Evolutionary conservation across 345 rosid species (phyloP).

Genomic region (Excoecaria cochinchinensis): DNA sequence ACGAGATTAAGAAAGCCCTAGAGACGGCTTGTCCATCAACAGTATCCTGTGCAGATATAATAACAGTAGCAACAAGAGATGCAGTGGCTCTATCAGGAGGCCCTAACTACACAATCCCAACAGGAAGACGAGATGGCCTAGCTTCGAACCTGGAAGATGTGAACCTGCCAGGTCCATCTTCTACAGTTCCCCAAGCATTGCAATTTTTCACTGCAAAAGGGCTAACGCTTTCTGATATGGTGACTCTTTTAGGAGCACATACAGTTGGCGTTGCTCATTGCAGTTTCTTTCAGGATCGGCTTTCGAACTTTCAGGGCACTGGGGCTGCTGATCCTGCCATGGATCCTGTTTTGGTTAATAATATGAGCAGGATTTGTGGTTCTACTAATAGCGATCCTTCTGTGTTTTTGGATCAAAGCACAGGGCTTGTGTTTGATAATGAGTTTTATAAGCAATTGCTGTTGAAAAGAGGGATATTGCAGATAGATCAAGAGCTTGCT

Average conservation of each 20-base stretch:
- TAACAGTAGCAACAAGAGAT: conserved; percentile 64
- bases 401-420: conserved; percentile 59
- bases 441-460: conserved; percentile 42
- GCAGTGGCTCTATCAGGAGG: conserved; percentile 56
- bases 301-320: conserved; percentile 42
- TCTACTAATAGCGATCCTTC: conserved; percentile 38
- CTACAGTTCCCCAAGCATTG: conserved; percentile 38
- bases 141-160: conserved; percentile 44
- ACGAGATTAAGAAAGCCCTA: conserved; percentile 51
- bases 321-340: conserved; percentile 49
- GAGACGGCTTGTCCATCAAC: conserved; percentile 55
- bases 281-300: conserved; percentile 51
- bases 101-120: conserved; percentile 46
- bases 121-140: conserved; percentile 65
- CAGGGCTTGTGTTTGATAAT: conserved; percentile 49
- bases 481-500: conserved; percentile 62
- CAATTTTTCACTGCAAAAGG: conserved; percentile 44
- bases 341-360: conserved; percentile 44
- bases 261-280: conserved; percentile 74
- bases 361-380: conserved; percentile 41
- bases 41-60: conserved; percentile 73
- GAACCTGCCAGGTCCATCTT: conserved; percentile 61
- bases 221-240: conserved; percentile 53
- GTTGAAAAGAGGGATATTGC: conserved; percentile 49
- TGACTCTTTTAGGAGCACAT: conserved; percentile 72